A percentile compares a stretch with the other conserved stretches of the same genome.
Conservation (phyloP, 1,284 basidiomycete genomes). For the Cryptococcus sp. region DNA sequence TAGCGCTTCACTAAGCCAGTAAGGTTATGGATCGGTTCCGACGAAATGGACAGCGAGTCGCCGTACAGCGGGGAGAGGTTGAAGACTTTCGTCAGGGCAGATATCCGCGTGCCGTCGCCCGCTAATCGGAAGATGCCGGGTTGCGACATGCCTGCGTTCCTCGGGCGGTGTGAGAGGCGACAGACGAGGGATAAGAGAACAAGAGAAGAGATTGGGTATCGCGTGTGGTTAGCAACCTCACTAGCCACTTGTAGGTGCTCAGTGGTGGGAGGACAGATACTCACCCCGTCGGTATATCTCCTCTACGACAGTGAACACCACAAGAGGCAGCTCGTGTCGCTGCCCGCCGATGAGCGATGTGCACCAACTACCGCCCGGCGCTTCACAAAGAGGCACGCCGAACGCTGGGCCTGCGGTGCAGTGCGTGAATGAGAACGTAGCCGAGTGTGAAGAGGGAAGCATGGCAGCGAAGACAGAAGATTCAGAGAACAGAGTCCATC, state of each 20-base stretch:
- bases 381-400: conserved; percentile 32
- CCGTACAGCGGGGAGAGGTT: conserved; percentile 46
- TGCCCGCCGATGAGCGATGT: conserved; percentile 47
- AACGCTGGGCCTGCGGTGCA: conserved; percentile 30
- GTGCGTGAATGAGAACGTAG: no score
- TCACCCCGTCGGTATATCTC: conserved; percentile 51
- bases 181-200: no score
- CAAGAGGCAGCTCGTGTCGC: conserved; percentile 46
- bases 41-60: conserved; percentile 36
- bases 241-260: neutral
- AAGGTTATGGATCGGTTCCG: conserved; percentile 48
- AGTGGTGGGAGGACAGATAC: conserved; percentile 5
- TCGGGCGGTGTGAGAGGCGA: no score
- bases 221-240: no score
- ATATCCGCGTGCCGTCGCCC: conserved; percentile 41
- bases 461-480: no score
- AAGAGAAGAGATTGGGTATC: no score
- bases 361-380: conserved; percentile 42
- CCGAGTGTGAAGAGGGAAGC: no score
- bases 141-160: conserved; percentile 38
- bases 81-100: conserved; percentile 43
- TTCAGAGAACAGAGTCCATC: neutral
- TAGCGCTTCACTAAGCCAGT: conserved; percentile 50
- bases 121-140: conserved; percentile 46
- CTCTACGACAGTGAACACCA: conserved; percentile 47